A percentile compares a stretch with the other conserved stretches of the same genome.
phyloP scores from a whole-genome alignment of 164 flowering plant genomes.

The Liquidambar formosana region DNA sequence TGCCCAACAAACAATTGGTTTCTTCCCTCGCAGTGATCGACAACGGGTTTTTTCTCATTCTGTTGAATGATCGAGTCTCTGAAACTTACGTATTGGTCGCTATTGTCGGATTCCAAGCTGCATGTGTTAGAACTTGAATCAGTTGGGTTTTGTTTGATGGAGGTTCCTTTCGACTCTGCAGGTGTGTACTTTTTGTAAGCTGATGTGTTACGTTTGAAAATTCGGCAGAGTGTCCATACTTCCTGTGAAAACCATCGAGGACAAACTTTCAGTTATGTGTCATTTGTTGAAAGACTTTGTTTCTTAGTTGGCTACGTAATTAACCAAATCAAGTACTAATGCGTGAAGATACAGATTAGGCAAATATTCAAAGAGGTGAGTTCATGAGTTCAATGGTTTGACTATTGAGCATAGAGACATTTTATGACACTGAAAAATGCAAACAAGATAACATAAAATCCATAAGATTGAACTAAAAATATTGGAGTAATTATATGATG shows the following conservation, averaged over 20 bases:
- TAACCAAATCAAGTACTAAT: not conserved
- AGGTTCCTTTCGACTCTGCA: slow-evolving; percentile 22
- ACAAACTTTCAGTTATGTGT: not conserved
- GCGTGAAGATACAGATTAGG: too few species aligned
- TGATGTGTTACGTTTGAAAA: slow-evolving; percentile 55
- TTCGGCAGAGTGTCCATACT: slow-evolving; percentile 84
- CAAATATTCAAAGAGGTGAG: too few species aligned
- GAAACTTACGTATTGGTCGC: slow-evolving; percentile 12
- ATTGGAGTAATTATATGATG: too few species aligned
- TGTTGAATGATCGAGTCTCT: slow-evolving; percentile 10
- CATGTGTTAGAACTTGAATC: slow-evolving; percentile 33
- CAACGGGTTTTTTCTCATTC: slow-evolving; percentile 13
- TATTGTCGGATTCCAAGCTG: slow-evolving; percentile 40
- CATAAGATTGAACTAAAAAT: too few species aligned
- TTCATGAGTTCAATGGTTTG: too few species aligned
- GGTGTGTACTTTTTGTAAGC: slow-evolving; percentile 39
- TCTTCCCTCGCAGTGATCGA: slow-evolving; percentile 14
- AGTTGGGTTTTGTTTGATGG: slow-evolving; percentile 11
- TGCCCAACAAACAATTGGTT: slow-evolving; percentile 15
- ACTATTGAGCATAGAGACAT: too few species aligned
- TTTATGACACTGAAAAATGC: too few species aligned
- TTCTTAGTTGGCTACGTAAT: not conserved
- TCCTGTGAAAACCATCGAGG: slow-evolving; percentile 46
- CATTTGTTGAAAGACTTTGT: not conserved
- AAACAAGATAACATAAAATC: too few species aligned